phyloP scores from a whole-genome alignment of 2,329 filamentous ascomycete genomes.

The Zasmidium citrigriseum region DNA sequence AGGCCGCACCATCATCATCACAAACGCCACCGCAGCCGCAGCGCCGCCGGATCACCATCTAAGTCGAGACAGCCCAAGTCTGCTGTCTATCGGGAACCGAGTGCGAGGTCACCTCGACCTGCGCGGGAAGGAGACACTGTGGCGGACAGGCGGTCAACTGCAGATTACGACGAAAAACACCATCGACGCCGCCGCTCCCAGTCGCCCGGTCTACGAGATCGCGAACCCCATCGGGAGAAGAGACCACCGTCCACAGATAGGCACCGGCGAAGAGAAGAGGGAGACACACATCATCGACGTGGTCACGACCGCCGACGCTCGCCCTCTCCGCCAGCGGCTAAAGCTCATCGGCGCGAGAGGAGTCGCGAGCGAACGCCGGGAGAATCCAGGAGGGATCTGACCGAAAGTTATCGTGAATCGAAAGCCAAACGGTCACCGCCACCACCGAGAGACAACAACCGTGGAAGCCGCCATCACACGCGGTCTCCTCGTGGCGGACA shows the following conservation, averaged over 20 bases:
- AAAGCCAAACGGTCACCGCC: constrained; percentile 6
- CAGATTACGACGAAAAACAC: constrained; percentile 37
- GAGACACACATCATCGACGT: constrained; percentile 10
- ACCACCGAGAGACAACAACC: constrained; percentile 6
- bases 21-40: constrained; percentile 16
- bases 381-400: not conserved
- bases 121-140: constrained; percentile 23
- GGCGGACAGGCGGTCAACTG: constrained; percentile 17
- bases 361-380: not conserved
- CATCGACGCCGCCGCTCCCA: constrained; percentile 42
- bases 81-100: constrained; percentile 33
- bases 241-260: constrained; percentile 36
- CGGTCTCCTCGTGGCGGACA: constrained; percentile 20
- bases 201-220: constrained; percentile 41
- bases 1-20: constrained; percentile 16
- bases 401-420: constrained; percentile 9
- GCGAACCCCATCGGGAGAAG: constrained; percentile 32
- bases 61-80: constrained; percentile 30
- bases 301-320: constrained; percentile 17
- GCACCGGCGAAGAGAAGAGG: constrained; percentile 23
- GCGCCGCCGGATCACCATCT: constrained; percentile 26
- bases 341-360: not conserved
- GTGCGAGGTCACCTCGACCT: constrained; percentile 35
- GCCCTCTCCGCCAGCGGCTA: constrained; percentile 21
- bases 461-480: constrained; percentile 17